Percentiles rank a stretch among this genome's conserved stretches.
Conservation (phyloP, 2,329 filamentous ascomycete species). For the Ceratocystis ficicola region DNA sequence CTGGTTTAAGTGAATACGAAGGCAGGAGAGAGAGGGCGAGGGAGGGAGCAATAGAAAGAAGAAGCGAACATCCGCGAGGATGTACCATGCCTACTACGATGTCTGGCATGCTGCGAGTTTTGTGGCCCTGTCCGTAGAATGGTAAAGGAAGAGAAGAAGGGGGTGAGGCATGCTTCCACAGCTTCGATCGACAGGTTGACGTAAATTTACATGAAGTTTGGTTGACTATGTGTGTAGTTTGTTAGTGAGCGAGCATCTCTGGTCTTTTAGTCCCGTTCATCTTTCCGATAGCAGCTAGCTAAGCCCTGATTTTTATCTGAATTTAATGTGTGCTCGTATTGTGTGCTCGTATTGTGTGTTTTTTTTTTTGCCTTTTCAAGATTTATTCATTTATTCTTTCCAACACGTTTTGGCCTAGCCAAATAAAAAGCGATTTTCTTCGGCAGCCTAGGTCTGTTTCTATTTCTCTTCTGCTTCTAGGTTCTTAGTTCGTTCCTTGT, state of each 20-base stretch:
- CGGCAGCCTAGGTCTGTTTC: background rate
- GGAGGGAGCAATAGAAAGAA: background rate
- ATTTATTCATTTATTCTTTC: no score
- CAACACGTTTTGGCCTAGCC: background rate
- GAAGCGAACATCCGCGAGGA: background rate
- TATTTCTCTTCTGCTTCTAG: constrained; percentile 1
- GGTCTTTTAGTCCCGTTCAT: no score
- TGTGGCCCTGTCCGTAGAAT: no score
- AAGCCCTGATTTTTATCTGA: background rate
- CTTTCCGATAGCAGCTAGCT: no score
- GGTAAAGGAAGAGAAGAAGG: background rate
- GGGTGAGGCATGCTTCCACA: background rate
- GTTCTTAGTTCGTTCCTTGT: constrained; percentile 1
- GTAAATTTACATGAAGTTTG: background rate
- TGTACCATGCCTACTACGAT: no score
- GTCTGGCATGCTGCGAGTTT: no score
- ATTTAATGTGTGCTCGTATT: background rate
- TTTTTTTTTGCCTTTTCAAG: background rate
- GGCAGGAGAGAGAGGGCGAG: background rate
- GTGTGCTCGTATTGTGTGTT: background rate
- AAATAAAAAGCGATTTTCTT: background rate
- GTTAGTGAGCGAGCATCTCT: background rate
- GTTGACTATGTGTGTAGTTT: background rate
- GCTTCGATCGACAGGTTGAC: background rate
- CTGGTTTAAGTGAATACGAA: background rate